Evolutionary conservation across 1,284 basidiomycete genomes (phyloP).

Genomic region (Pholiota adiposa): DNA sequence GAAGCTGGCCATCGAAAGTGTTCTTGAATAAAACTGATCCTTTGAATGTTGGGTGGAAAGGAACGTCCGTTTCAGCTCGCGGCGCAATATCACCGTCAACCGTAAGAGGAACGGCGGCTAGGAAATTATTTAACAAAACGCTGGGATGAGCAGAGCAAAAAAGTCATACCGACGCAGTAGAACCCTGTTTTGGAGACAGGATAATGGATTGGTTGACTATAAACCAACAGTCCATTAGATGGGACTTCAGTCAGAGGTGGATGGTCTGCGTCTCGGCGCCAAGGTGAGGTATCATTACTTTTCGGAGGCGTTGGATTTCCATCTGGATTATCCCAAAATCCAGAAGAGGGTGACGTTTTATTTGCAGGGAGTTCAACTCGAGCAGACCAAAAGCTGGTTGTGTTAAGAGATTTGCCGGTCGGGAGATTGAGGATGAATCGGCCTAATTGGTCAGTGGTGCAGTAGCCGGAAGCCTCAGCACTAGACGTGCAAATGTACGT

Average conservation of each 20-base stretch:
- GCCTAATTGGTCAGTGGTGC: conserved; percentile 72
- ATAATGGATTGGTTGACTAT: conserved; percentile 75
- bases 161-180: conserved; percentile 85
- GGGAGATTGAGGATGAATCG: conserved; percentile 84
- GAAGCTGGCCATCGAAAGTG: conserved; percentile 86
- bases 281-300: conserved; percentile 51
- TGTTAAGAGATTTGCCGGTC: conserved; percentile 56
- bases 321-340: conserved; percentile 62
- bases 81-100: conserved; percentile 44
- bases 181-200: conserved; percentile 89
- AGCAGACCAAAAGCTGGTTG: conserved; percentile 83
- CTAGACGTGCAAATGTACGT: conserved; percentile 90
- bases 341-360: conserved; percentile 34
- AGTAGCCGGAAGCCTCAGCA: conserved; percentile 73
- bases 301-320: conserved; percentile 60
- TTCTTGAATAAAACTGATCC: conserved; percentile 90
- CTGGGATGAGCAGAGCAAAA: not conserved
- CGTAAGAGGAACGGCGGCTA: conserved; percentile 87
- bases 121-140: conserved; percentile 13
- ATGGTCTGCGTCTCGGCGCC: conserved; percentile 34
- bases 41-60: conserved; percentile 79
- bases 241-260: conserved; percentile 42
- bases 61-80: conserved; percentile 51
- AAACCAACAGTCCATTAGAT: conserved; percentile 53
- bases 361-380: conserved; percentile 58